A percentile compares a stretch with the other conserved stretches of the same genome.
Conservation (phyloP, 2,329 filamentous ascomycete species). For the Colletotrichum limetticola region DNA sequence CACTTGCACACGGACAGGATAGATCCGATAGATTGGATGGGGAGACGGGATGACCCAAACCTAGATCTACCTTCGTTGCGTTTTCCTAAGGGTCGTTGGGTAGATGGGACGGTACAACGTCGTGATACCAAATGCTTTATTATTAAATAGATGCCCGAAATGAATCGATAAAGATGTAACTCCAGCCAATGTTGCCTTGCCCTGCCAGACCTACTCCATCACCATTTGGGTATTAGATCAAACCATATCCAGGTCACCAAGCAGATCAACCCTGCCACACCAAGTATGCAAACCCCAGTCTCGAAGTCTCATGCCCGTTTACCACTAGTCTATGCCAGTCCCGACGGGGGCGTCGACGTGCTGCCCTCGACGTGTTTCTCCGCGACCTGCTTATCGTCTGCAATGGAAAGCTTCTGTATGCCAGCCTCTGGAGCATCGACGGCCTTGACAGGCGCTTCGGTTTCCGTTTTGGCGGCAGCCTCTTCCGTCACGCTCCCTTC, state of each 20-base stretch:
- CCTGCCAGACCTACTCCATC: neutral
- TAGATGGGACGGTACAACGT: conserved; percentile 18
- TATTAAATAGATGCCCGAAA: neutral
- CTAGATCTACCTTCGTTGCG: neutral
- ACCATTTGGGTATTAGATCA: conserved; percentile 26
- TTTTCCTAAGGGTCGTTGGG: neutral
- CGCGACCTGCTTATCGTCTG: conserved; percentile 25
- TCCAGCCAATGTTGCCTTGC: conserved; percentile 27
- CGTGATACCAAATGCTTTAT: conserved; percentile 11
- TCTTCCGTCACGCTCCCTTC: conserved; percentile 37
- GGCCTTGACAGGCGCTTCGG: conserved; percentile 41
- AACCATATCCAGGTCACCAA: conserved; percentile 4
- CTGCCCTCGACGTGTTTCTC: conserved; percentile 28
- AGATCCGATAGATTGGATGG: neutral
- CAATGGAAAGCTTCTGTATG: conserved; percentile 46
- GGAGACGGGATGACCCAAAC: conserved; percentile 5
- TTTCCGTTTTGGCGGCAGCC: neutral
- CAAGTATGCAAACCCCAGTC: neutral
- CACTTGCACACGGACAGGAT: neutral
- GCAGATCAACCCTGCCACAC: neutral
- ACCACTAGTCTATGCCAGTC: neutral
- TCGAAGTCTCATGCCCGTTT: neutral
- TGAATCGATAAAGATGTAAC: neutral
- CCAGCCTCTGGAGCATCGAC: conserved; percentile 38
- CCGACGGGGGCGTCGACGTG: neutral